Base-by-base conservation (phyloP, 2,329 filamentous ascomycete species). In the Zalaria sp. region DNA sequence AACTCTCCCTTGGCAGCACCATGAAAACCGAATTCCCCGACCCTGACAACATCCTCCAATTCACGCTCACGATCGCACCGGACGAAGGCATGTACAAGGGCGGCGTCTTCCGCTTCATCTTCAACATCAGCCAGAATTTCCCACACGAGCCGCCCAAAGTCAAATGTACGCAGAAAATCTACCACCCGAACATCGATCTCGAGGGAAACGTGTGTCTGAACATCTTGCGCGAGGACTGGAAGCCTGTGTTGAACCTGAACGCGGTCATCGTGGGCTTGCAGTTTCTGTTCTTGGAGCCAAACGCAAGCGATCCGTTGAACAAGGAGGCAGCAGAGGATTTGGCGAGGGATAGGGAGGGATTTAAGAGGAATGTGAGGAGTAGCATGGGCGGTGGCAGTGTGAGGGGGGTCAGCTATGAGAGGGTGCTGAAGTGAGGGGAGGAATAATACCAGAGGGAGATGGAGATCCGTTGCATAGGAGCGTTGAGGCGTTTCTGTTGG, bases 181-280 rank as follows among this genome's bases (percentile, higher is more conserved):
- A 98, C 67, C 91, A 98, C 61, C 91, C 91, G 4, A 98, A 98
- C 64, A 98, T 98, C 59, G 91, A 98, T 57, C 73, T 94, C 34
- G 86, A 96, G 60, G 91, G 91, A 53, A 98, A 98, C 59, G 88
- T 98, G 48, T 98, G 91, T 68, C 67, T 98, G 57, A 98, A 98
- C 62, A 98, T 98, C 55, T 65, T 98, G 56, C 73, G 91, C 47
- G 91, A 98, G 67, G 91, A 98, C 67, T 98, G 91, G 91, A 98
- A 96, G 71, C 91, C 91, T 0, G 91, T 98, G 36, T 67, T 98
- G 58, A 96, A 96, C 61, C 64, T 98, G 59, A 95, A 96, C 58
- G 88, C 91, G 10, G 87, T 96, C 34, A 91, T 98, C 51, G 87
- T 96, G 41, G 91, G 91, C 35, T 66, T 98, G 58, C 62, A 94